phyloP scores from a whole-genome alignment of 1,139 yeast species.

The Blastobotrys persicus region DNA sequence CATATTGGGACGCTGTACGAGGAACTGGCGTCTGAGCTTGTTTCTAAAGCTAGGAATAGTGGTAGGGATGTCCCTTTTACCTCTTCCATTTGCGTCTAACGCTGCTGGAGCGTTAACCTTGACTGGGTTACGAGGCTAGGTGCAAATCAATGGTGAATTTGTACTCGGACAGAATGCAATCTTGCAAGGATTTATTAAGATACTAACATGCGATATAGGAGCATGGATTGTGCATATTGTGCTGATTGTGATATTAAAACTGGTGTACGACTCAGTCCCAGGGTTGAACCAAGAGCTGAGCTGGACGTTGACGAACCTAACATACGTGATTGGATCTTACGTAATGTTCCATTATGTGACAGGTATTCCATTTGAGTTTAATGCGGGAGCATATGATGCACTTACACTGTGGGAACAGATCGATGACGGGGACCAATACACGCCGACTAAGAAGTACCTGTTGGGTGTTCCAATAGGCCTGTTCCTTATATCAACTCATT shows the following conservation, averaged over 20 bases:
- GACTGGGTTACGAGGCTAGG: no score
- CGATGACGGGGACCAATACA: slow-evolving; percentile 94
- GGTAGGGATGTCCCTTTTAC: no score
- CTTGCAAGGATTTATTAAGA: not conserved
- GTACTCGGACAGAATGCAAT: no score
- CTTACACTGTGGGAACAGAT: slow-evolving; percentile 99
- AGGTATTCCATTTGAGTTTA: slow-evolving; percentile 96
- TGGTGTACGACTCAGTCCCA: slow-evolving; percentile 74
- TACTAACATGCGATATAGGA: slow-evolving; percentile 29
- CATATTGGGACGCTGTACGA: no score
- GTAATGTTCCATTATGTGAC: slow-evolving; percentile 96
- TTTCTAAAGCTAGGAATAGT: no score
- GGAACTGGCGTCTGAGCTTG: no score
- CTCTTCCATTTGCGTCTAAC: no score
- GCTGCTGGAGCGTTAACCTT: no score
- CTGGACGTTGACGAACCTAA: slow-evolving; percentile 91
- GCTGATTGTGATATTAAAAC: slow-evolving; percentile 66
- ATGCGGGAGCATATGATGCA: slow-evolving; percentile 93
- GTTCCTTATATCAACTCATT: slow-evolving; percentile 86
- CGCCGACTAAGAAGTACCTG: slow-evolving; percentile 91
- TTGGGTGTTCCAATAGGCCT: slow-evolving; percentile 86
- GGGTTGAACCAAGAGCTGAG: slow-evolving; percentile 77
- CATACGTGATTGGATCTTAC: slow-evolving; percentile 87
- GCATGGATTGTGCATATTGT: slow-evolving; percentile 95
- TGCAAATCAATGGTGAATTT: no score